These are phyloP conservation scores for Fonsecaea monophora DNA, from an alignment of 2,329 filamentous ascomycete species.

Conservation along the genomic window DNA sequence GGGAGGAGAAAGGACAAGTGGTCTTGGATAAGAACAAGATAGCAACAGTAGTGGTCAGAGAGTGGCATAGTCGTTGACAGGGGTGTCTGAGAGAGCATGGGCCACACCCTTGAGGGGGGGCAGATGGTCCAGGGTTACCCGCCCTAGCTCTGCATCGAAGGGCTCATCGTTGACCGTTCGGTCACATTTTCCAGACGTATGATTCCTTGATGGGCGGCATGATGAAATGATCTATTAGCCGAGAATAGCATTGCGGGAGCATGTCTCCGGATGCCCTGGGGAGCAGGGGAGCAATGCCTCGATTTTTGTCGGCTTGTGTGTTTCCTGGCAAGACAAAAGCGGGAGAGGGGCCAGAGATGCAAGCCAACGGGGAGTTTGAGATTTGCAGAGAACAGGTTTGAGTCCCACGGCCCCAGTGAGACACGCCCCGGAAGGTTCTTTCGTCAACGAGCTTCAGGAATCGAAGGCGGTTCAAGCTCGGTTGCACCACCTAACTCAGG, in stretches of 20 bases:
- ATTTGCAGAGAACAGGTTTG: background rate
- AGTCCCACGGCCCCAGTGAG: constrained; percentile 10
- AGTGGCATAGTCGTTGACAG: constrained; percentile 28
- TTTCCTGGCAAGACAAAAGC: background rate
- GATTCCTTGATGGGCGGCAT: constrained; percentile 1
- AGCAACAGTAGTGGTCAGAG: constrained; percentile 20
- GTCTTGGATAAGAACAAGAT: constrained; percentile 27
- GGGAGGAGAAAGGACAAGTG: constrained; percentile 20
- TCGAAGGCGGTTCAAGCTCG: constrained; percentile 6
- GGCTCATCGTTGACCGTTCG: constrained; percentile 6
- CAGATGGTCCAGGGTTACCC: background rate
- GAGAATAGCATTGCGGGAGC: constrained; percentile 1
- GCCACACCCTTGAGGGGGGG: constrained; percentile 13
- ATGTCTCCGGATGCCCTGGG: background rate
- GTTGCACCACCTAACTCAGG: constrained; percentile 20
- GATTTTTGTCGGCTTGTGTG: background rate
- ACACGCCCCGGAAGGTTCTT: constrained; percentile 17
- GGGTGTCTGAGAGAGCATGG: constrained; percentile 18
- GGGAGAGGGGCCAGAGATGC: background rate
- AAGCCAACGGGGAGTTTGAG: background rate
- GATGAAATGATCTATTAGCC: constrained; percentile 6
- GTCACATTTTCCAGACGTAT: constrained; percentile 5
- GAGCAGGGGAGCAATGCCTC: background rate
- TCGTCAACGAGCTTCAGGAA: constrained; percentile 19
- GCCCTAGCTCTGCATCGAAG: constrained; percentile 1